These are phyloP conservation scores for Hymenochaete sp. DNA, from an alignment of 1,284 basidiomycete genomes.

Conservation along the genomic window DNA sequence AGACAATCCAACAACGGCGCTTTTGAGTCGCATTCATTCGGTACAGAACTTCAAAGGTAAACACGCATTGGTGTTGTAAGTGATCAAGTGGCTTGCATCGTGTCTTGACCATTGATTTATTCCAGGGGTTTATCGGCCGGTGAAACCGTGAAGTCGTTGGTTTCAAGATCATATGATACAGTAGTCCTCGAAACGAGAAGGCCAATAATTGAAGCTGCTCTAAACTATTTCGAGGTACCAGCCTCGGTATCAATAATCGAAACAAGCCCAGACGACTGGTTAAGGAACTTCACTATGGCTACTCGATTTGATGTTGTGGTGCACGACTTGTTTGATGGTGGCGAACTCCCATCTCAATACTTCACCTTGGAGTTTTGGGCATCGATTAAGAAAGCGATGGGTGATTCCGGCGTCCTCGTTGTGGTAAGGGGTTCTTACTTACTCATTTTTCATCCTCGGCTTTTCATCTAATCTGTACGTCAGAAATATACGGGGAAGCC, in stretches of 20 bases:
- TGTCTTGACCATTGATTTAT: neutral
- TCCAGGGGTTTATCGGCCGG: conserved; percentile 10
- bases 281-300: neutral
- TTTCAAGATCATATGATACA: conserved; percentile 9
- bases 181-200: conserved; percentile 5
- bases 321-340: conserved; percentile 9
- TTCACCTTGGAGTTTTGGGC: conserved; percentile 13
- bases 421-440: conserved; percentile 6
- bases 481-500: conserved; percentile 12
- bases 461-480: neutral
- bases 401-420: conserved; percentile 5
- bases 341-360: conserved; percentile 4
- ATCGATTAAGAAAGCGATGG: neutral
- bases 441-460: neutral
- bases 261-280: conserved; percentile 3
- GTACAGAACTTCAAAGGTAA: neutral
- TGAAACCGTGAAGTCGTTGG: conserved; percentile 2
- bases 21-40: conserved; percentile 1
- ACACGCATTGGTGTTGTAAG: conserved; percentile 8
- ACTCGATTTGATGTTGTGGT: conserved; percentile 10
- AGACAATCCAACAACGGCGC: neutral
- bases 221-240: conserved; percentile 3
- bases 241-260: neutral
- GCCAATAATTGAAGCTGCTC: neutral
- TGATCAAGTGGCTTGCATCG: neutral